Evolutionary conservation across 1,284 basidiomycete species (phyloP).

Genomic region (Thelephora terrestris): DNA sequence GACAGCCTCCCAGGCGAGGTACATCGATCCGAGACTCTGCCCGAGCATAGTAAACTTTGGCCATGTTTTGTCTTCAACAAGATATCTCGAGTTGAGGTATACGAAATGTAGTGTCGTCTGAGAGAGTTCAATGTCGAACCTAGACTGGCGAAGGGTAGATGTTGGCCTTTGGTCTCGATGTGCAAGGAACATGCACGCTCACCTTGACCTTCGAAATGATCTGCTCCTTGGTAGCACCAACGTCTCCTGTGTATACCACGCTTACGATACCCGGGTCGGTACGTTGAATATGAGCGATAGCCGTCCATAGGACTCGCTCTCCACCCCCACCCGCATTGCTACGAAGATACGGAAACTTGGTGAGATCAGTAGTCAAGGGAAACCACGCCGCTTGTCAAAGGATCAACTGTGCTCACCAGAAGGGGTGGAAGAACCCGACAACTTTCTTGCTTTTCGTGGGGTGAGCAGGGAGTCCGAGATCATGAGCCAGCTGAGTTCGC

Average conservation of each 20-base stretch:
- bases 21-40: constrained; percentile 83
- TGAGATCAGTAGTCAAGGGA: constrained; percentile 26
- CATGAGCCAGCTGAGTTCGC: background rate
- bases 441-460: constrained; percentile 27
- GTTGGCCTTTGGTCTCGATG: background rate
- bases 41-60: constrained; percentile 84
- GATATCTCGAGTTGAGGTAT: constrained; percentile 57
- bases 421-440: constrained; percentile 92
- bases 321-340: constrained; percentile 98
- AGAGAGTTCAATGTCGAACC: constrained; percentile 76
- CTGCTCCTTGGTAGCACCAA: constrained; percentile 65
- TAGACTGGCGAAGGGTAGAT: constrained; percentile 43
- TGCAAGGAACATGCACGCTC: constrained; percentile 11
- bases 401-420: constrained; percentile 55
- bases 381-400: background rate
- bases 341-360: constrained; percentile 17
- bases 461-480: background rate
- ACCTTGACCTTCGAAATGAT: constrained; percentile 83
- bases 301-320: constrained; percentile 93
- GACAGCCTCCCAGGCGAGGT: constrained; percentile 78
- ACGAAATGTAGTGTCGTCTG: constrained; percentile 66
- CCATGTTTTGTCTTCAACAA: constrained; percentile 83
- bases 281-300: constrained; percentile 71
- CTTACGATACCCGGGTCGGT: constrained; percentile 63
- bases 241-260: constrained; percentile 88